Evolutionary conservation across 805 yeast species (phyloP).

Genomic region (Sungouiella blattae): DNA sequence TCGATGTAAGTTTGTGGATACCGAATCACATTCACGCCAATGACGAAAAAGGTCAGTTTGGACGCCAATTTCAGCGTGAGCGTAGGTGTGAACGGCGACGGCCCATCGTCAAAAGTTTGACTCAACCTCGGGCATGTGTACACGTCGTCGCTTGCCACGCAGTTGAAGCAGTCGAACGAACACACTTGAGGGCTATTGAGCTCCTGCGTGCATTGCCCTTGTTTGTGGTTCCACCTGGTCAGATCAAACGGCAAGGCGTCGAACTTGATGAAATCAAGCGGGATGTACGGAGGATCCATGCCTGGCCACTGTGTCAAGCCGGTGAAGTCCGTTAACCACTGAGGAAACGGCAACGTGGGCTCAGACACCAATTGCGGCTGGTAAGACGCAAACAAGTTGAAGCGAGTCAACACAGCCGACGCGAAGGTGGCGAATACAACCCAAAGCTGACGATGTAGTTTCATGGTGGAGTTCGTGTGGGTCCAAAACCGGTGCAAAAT

Average conservation of each 20-base stretch:
- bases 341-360: conserved; percentile 54
- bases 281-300: conserved; percentile 81
- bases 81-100: conserved; percentile 64
- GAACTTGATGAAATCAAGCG: conserved; percentile 67
- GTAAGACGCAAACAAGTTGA: conserved; percentile 6
- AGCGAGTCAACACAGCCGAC: neutral
- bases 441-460: too few relatives aligned
- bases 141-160: conserved; percentile 74
- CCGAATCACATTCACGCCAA: conserved; percentile 77
- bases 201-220: conserved; percentile 56
- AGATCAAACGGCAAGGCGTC: conserved; percentile 43
- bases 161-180: conserved; percentile 82
- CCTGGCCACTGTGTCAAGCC: conserved; percentile 83
- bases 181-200: conserved; percentile 48
- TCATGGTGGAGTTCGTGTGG: neutral
- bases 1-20: conserved; percentile 68
- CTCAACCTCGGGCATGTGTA: conserved; percentile 69
- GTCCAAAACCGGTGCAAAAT: neutral
- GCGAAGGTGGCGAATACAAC: neutral
- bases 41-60: conserved; percentile 76
- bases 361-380: conserved; percentile 4
- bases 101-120: conserved; percentile 96
- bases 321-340: conserved; percentile 75
- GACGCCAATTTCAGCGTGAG: conserved; percentile 49
- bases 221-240: conserved; percentile 39